Evolutionary conservation across 2,329 filamentous ascomycete species (phyloP), one percentile per base, ranked within the genome.

Genomic region (Tolypocladium tropicale): DNA sequence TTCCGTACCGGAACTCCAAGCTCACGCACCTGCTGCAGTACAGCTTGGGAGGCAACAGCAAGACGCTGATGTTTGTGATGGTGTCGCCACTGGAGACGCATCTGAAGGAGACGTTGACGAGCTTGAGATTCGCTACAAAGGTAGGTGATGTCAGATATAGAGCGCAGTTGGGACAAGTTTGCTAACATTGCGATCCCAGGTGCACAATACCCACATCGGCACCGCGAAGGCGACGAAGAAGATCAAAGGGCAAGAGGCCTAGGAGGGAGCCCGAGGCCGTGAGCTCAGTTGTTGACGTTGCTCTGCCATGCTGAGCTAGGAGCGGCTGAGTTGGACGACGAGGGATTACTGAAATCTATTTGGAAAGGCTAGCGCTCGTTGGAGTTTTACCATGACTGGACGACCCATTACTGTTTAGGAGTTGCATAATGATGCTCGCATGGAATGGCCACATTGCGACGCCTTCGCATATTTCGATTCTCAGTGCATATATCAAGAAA

Each of bases 61-160:
- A 96, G 75, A 99, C 94, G 0, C 85, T 99, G 65, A 99, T 99
- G 94, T 96, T 99, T 70, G 90, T 97, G 69, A 97, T 97, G 92
- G 89, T 96, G 56, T 94, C 88, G 63, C 94, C 94, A 36, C 76
- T 97, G 57, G 89, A 95, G 74, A 88, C 85, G 6, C 94, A 97
- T 74, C 77, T 96, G 61, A 88, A 87, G 66, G 94, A 99, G 78
- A 96, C 92, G 3, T 77, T 96, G 68, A 96, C 92, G 49, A 96
- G 91, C 78, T 78, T 99, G 71, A 88, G 94, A 66, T 99, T 99
- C 72, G 94, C 94, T 18, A 95, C 90, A 36, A 97, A 96, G 81
- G 91, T 91, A 72, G 67, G 75, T 67, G 32, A 12, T 23, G 16
- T 36, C 21, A 5, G 28, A 25, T 23, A 10, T 11, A 10, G 48